Conservation (phyloP, 495 filamentous ascomycete species). For the Xylaria intraflava region DNA sequence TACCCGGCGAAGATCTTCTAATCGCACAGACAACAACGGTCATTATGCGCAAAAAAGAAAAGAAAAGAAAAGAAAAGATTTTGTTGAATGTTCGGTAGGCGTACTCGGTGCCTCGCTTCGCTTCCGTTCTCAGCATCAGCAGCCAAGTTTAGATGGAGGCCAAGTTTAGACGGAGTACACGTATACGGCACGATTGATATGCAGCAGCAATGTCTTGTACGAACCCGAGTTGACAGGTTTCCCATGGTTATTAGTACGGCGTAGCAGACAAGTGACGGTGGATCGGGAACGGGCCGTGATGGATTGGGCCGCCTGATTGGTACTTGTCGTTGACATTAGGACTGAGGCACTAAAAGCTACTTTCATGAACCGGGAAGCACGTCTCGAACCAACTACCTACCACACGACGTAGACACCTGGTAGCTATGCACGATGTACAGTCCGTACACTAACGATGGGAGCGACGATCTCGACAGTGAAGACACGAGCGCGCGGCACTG, state of each 20-base stretch:
- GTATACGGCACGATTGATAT: background rate
- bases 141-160: background rate
- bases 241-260: background rate
- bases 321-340: background rate
- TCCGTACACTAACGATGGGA: too few relatives aligned
- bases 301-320: background rate
- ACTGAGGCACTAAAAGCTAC: background rate
- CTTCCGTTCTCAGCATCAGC: background rate
- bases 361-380: too few relatives aligned
- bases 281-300: background rate
- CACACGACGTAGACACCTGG: too few relatives aligned
- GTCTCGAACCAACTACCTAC: too few relatives aligned
- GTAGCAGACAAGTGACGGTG: background rate
- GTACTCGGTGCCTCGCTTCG: too few relatives aligned
- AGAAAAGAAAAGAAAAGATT: too few relatives aligned
- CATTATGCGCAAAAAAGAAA: too few relatives aligned
- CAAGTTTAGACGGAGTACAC: background rate
- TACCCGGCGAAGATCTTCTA: background rate
- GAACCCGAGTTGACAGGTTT: background rate
- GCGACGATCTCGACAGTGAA: too few relatives aligned
- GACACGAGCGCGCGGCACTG: background rate
- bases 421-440: too few relatives aligned
- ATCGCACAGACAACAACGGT: background rate
- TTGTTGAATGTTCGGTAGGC: too few relatives aligned
- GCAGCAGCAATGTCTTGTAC: background rate